Conservation (phyloP, 129 eudicot genomes). For the Lactuca sativa region DNA sequence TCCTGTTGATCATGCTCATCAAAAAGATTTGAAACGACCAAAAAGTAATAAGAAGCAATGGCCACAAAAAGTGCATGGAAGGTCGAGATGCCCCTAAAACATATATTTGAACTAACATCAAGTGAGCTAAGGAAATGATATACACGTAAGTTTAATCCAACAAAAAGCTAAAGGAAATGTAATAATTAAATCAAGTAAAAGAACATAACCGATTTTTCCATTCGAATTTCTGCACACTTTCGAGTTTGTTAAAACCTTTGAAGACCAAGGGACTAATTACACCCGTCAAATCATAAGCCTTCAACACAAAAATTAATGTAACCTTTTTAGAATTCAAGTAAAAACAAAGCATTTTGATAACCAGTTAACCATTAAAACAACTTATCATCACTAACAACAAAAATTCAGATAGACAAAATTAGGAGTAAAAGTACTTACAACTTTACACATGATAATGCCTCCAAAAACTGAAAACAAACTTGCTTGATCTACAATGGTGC, state of each 20-base stretch:
- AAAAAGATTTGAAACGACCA: conserved; percentile 54
- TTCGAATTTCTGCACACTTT: conserved; percentile 47
- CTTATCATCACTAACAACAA: conserved; percentile 4
- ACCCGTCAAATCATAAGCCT: conserved; percentile 77
- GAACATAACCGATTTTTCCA: conserved; percentile 67
- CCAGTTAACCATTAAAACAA: background rate
- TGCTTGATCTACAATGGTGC: conserved; percentile 32
- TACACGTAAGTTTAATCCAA: background rate
- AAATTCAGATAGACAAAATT: background rate
- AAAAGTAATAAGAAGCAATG: conserved; percentile 57
- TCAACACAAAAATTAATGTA: conserved; percentile 36
- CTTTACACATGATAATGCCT: conserved; percentile 68
- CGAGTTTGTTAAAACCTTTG: conserved; percentile 53
- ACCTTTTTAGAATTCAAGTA: conserved; percentile 14
- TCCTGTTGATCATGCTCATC: conserved; percentile 33
- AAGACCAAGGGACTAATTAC: conserved; percentile 45
- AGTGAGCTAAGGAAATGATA: conserved; percentile 4
- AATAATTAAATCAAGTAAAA: background rate
- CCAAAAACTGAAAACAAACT: conserved; percentile 47
- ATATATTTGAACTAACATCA: background rate
- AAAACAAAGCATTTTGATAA: background rate
- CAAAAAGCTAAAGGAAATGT: conserved; percentile 2
- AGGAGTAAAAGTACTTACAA: conserved; percentile 38
- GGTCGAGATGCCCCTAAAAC: conserved; percentile 72
- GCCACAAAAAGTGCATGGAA: conserved; percentile 73